Percentiles rank a stretch among this genome's conserved stretches.
Conservation (phyloP, 176 grass and related monocot species). For the Chrysopogon serrulatus region DNA sequence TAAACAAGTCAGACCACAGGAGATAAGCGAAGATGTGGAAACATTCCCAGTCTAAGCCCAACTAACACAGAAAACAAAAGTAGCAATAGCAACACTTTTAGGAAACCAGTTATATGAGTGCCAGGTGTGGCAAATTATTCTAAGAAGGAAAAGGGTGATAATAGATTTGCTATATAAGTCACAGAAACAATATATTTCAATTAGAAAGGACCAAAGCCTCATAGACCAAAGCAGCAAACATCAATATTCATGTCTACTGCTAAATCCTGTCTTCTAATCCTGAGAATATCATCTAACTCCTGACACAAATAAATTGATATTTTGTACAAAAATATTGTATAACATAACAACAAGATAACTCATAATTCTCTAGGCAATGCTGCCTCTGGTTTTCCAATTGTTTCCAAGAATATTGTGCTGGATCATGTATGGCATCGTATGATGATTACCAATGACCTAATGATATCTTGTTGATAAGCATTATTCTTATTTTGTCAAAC, state of each 20-base stretch:
- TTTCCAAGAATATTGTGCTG: not conserved
- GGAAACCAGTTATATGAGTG: not conserved
- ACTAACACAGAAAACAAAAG: not conserved
- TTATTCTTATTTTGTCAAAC: not conserved
- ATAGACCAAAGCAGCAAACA: not conserved
- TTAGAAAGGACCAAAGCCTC: not conserved
- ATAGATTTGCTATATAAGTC: not conserved
- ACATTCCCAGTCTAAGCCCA: not conserved
- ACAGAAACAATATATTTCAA: not conserved
- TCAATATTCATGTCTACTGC: not conserved
- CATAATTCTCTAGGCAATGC: not conserved
- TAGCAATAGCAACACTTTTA: not conserved
- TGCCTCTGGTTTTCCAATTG: not conserved
- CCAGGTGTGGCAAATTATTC: not conserved
- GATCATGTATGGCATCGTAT: not conserved
- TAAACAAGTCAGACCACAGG: not conserved
- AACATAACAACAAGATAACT: not conserved
- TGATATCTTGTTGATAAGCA: not conserved
- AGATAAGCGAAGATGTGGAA: not conserved
- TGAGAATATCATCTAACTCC: not conserved
- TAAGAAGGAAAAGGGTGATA: not conserved
- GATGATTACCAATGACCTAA: not conserved
- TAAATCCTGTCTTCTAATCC: not conserved
- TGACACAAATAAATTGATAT: not conserved
- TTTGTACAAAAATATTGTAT: not conserved